These are phyloP conservation scores for Lithocarpus polystachyus DNA, from an alignment of 306 rosid species.

Conservation along the genomic window DNA sequence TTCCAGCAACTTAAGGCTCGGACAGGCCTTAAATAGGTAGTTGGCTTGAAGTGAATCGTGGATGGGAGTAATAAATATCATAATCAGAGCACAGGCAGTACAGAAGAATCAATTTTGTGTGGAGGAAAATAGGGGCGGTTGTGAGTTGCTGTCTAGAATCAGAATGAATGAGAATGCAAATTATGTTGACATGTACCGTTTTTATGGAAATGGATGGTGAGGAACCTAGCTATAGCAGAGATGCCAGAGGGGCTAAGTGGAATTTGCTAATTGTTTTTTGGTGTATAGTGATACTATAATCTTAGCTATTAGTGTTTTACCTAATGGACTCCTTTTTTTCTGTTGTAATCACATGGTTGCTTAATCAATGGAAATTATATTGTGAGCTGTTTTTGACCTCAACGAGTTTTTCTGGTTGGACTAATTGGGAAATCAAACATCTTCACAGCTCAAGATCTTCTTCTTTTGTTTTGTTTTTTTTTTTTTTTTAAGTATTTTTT, in stretches of 20 bases:
- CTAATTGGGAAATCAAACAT: background rate
- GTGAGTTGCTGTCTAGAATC: background rate
- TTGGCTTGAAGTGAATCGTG: background rate
- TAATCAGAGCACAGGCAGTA: background rate
- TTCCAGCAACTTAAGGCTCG: constrained; percentile 16
- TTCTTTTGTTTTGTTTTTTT: background rate
- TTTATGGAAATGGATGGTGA: background rate
- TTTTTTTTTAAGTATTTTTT: no score
- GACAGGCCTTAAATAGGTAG: background rate
- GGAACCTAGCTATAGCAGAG: background rate
- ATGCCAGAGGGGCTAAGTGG: background rate
- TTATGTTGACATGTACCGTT: constrained; percentile 1
- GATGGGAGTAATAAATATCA: background rate
- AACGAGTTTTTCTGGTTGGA: background rate
- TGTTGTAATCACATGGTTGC: background rate
- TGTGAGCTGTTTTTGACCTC: background rate
- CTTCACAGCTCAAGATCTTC: background rate
- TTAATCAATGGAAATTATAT: background rate
- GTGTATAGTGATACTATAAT: background rate
- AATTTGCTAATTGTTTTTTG: background rate
- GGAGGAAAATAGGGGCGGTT: background rate
- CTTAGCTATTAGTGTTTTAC: background rate
- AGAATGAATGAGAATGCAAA: background rate
- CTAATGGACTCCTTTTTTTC: background rate
- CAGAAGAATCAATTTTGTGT: background rate